Conservation (phyloP, 1,139 yeast species). For the Zygotorulaspora mrakii region DNA sequence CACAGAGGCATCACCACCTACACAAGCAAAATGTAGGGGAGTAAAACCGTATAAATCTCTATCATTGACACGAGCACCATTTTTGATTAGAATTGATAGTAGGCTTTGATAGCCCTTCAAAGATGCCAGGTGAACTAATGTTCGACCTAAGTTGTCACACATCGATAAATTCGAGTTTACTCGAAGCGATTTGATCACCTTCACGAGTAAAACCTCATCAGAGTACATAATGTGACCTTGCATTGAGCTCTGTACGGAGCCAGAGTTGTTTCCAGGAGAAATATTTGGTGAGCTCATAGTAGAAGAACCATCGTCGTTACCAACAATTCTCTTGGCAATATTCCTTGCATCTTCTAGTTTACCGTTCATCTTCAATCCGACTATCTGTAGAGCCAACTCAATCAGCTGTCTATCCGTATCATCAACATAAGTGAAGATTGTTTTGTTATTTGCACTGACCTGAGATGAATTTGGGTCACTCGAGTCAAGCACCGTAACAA, state of each 20-base stretch:
- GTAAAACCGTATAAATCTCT: slow-evolving; percentile 56
- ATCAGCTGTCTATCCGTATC: slow-evolving; percentile 90
- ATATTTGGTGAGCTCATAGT: slow-evolving; percentile 16
- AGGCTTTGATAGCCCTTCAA: slow-evolving; percentile 65
- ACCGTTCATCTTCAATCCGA: slow-evolving; percentile 93
- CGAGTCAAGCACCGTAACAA: slow-evolving; percentile 67
- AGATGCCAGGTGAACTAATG: slow-evolving; percentile 80
- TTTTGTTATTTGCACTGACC: slow-evolving; percentile 18
- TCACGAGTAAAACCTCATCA: slow-evolving; percentile 58
- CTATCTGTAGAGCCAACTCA: slow-evolving; percentile 89
- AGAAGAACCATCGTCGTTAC: slow-evolving; percentile 41
- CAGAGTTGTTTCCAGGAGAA: slow-evolving; percentile 15
- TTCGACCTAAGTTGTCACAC: slow-evolving; percentile 78
- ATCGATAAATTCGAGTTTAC: slow-evolving; percentile 66
- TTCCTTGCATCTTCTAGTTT: slow-evolving; percentile 87
- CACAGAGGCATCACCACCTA: slow-evolving; percentile 59
- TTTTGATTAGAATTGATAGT: slow-evolving; percentile 59
- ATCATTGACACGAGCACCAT: slow-evolving; percentile 52
- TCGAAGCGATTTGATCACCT: slow-evolving; percentile 55
- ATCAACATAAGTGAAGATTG: slow-evolving; percentile 80
- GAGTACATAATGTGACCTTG: slow-evolving; percentile 10
- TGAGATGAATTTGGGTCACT: slow-evolving; percentile 8
- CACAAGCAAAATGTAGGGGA: slow-evolving; percentile 80
- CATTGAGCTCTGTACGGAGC: slow-evolving; percentile 9
- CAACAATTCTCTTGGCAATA: slow-evolving; percentile 82